Conservation (phyloP, 164 flowering plant species). For the Paratinospora sagittata region DNA sequence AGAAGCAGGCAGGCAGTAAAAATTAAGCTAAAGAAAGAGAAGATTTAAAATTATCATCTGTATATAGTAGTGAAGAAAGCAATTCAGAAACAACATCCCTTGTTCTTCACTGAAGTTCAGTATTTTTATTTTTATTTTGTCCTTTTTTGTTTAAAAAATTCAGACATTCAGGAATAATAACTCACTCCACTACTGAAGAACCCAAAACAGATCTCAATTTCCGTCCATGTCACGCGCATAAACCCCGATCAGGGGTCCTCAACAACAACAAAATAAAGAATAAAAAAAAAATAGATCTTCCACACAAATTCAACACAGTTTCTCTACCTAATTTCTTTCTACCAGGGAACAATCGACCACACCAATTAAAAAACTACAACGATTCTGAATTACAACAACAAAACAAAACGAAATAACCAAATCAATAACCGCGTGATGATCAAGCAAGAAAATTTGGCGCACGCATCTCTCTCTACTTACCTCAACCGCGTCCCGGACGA, state of each 20-base stretch:
- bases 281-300: not conserved
- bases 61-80: too few species aligned
- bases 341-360: not conserved
- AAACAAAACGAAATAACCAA: too few species aligned
- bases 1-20: not conserved
- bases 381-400: not conserved
- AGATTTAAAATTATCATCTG: too few species aligned
- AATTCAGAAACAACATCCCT: not conserved
- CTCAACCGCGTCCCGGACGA: conserved; percentile 95
- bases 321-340: not conserved
- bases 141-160: too few species aligned
- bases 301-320: not conserved
- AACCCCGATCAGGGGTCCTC: not conserved
- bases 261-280: not conserved
- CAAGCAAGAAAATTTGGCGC: not conserved
- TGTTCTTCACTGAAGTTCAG: too few species aligned
- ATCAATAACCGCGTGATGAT: too few species aligned
- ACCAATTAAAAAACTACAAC: not conserved
- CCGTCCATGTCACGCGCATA: not conserved
- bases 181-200: not conserved
- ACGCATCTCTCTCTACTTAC: conserved; percentile 29
- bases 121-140: too few species aligned
- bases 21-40: not conserved
- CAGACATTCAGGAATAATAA: not conserved
- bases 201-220: not conserved